Conservation (phyloP, 768 basidiomycete genomes). For the Amanita muscaria region DNA sequence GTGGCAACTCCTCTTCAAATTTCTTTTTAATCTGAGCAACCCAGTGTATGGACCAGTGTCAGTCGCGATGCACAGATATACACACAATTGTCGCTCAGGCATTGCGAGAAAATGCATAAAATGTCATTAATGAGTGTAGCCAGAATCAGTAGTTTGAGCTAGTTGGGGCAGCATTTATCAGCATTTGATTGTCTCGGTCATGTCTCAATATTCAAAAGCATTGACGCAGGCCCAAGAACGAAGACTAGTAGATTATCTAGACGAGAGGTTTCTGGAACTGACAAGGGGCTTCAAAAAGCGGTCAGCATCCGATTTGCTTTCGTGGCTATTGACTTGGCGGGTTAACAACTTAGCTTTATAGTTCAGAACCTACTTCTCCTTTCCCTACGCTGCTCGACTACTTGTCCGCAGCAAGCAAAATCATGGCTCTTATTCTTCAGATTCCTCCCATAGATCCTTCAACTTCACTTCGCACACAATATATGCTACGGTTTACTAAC, state of each 20-base stretch:
- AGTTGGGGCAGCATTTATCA: neutral
- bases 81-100: slow-evolving; percentile 69
- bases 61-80: slow-evolving; percentile 63
- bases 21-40: neutral
- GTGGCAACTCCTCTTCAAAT: neutral
- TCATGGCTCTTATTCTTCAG: slow-evolving; percentile 58
- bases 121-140: neutral
- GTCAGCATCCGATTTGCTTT: slow-evolving; percentile 33
- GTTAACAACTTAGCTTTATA: too few relatives aligned
- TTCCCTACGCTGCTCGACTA: slow-evolving; percentile 53
- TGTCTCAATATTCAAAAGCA: slow-evolving; percentile 14
- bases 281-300: slow-evolving; percentile 71
- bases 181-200: neutral
- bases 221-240: slow-evolving; percentile 53
- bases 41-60: slow-evolving; percentile 65
- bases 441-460: slow-evolving; percentile 72
- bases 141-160: neutral
- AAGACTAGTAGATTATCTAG: slow-evolving; percentile 54
- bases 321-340: too few relatives aligned
- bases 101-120: slow-evolving; percentile 35
- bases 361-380: slow-evolving; percentile 40
- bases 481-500: slow-evolving; percentile 64
- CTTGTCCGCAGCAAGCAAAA: slow-evolving; percentile 43
- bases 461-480: slow-evolving; percentile 52
- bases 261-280: slow-evolving; percentile 54